Evolutionary conservation across 345 rosid genomes (phyloP).

Genomic region (Eucalyptus virginea): DNA sequence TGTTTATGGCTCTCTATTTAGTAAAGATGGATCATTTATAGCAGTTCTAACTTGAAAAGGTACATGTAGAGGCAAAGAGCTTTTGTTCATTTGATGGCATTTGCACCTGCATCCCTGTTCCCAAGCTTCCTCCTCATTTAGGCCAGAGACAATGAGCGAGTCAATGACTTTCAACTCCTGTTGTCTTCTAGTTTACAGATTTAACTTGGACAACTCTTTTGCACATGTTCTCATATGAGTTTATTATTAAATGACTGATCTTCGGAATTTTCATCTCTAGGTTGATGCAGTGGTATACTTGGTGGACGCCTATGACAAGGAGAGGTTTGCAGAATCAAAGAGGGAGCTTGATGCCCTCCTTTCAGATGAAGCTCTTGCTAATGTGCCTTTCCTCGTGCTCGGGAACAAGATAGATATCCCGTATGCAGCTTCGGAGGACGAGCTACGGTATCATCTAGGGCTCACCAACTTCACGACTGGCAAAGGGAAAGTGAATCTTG

Average conservation of each 20-base stretch:
- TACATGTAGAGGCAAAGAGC: neutral
- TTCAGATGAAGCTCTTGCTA: conserved; percentile 37
- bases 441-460: conserved; percentile 39
- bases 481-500: conserved; percentile 35
- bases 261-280: neutral
- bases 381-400: conserved; percentile 40
- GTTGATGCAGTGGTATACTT: conserved; percentile 56
- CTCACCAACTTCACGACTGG: conserved; percentile 44
- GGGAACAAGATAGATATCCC: conserved; percentile 58
- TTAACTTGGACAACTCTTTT: neutral
- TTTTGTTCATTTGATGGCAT: neutral
- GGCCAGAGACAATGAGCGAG: neutral
- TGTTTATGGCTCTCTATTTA: neutral
- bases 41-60: neutral
- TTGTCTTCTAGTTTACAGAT: neutral
- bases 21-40: neutral
- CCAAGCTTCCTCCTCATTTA: neutral
- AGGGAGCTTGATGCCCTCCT: conserved; percentile 47
- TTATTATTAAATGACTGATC: neutral
- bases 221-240: neutral
- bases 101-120: neutral
- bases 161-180: neutral
- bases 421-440: conserved; percentile 42
- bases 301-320: conserved; percentile 57
- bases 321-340: conserved; percentile 45